Evolutionary conservation across 1,284 basidiomycete genomes (phyloP), one percentile per base, ranked within the genome.

Genomic region (Agroathelia rolfsii): DNA sequence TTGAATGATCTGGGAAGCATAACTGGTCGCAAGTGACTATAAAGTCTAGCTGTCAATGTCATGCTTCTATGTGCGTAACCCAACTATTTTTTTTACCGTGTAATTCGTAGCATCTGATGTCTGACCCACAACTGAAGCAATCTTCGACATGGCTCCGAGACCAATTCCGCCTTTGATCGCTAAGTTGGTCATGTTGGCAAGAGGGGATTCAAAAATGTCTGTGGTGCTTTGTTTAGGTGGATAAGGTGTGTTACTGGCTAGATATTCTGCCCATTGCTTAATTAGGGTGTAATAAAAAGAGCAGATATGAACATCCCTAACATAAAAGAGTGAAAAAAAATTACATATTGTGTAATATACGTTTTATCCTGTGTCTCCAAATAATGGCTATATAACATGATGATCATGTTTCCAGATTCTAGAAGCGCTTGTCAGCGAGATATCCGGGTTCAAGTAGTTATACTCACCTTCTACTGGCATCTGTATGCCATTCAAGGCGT

Each of bases 141-240:
- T 64, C 32, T 54, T 47, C 1, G 55, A 43, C 62, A 65, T 65
- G 4, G 61, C 58, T 28, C 52, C 41, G 20, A 65, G 52, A 2
- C 54, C 62, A 15, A 64, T 47, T 25, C 66, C 63, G 1, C 60
- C 61, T 37, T 65, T 64, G 32, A 66, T 33, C 9, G 54, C 59
- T 7, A 62, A 41, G 33, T 65, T 66, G 5, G 54, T 43, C 27
- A 41, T 41, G 24, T 43, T 44, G 10, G 30, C 24, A 8, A n/a
- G n/a, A n/a, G n/a, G 14, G 5, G 17, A 6, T 6, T 14, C 25
- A 12, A 13, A 13, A 13, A 25, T 11, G 28, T 8, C 13, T 26
- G 20, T 19, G 12, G 37, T 41, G 22, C 29, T 42, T 41, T 23
- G 35, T 32, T 37, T 41, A 21, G 15, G 48, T 1, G 58, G 58